These are phyloP conservation scores for Raffaelea ambrosiae DNA, from an alignment of 2,329 filamentous ascomycete species.

Conservation along the genomic window DNA sequence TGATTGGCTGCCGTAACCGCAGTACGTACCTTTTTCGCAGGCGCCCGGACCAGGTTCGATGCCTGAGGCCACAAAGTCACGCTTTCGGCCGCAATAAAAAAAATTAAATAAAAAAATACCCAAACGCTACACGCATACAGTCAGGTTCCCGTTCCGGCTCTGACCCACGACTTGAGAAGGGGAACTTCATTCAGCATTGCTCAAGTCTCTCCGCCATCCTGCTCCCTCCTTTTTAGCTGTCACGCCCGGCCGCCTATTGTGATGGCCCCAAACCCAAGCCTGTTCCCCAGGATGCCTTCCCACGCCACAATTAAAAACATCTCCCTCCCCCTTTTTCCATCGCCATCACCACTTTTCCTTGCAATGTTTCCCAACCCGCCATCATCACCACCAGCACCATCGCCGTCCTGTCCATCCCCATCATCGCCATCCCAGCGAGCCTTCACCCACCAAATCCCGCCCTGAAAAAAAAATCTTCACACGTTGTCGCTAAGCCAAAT, in stretches of 20 bases:
- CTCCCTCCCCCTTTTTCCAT: slow-evolving; percentile 12
- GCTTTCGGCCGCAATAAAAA: slow-evolving; percentile 1
- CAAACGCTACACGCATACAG: slow-evolving; percentile 3
- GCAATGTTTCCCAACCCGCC: slow-evolving; percentile 7
- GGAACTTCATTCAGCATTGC: slow-evolving; percentile 11
- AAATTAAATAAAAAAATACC: slow-evolving; percentile 1
- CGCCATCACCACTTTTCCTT: slow-evolving; percentile 9
- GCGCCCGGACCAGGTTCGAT: neutral
- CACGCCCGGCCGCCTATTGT: slow-evolving; percentile 12
- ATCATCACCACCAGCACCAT: slow-evolving; percentile 16
- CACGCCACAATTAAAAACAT: slow-evolving; percentile 14
- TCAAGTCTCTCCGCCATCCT: slow-evolving; percentile 6
- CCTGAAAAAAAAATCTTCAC: slow-evolving; percentile 1
- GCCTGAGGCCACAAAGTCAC: slow-evolving; percentile 1
- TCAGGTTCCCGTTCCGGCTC: slow-evolving; percentile 9
- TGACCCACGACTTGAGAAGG: slow-evolving; percentile 11
- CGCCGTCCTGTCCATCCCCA: slow-evolving; percentile 4
- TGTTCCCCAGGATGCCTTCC: slow-evolving; percentile 14
- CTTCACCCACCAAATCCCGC: neutral
- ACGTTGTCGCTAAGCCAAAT: neutral
- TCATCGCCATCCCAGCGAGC: slow-evolving; percentile 10
- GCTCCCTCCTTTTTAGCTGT: slow-evolving; percentile 15
- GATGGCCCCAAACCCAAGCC: slow-evolving; percentile 16
- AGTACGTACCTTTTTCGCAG: slow-evolving; percentile 2
- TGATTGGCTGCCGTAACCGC: slow-evolving; percentile 1